These are phyloP conservation scores for Tricholoma furcatifolium DNA, from an alignment of 768 basidiomycete genomes.

Conservation along the genomic window DNA sequence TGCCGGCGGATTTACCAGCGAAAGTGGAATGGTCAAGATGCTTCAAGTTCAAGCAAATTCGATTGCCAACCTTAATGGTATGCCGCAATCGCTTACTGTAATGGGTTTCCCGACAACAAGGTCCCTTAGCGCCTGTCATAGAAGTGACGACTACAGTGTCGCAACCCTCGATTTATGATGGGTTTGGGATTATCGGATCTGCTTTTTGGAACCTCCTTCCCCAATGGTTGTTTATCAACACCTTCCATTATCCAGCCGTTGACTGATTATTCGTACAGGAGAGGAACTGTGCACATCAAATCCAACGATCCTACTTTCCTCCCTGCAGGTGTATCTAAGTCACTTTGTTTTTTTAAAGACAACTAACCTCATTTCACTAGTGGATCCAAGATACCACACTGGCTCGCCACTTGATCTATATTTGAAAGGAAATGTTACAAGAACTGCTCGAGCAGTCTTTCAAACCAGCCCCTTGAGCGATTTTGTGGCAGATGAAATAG, in stretches of 20 bases:
- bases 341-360: too few relatives aligned
- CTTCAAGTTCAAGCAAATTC: constrained; percentile 11
- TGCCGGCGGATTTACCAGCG: constrained; percentile 13
- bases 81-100: too few relatives aligned
- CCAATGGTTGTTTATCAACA: constrained; percentile 6
- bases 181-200: background rate
- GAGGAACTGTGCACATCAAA: constrained; percentile 8
- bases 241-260: background rate
- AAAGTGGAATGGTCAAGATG: constrained; percentile 8
- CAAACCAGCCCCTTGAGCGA: constrained; percentile 7
- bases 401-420: constrained; percentile 3
- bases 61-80: constrained; percentile 10
- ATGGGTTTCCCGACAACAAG: too few relatives aligned
- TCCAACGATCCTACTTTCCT: constrained; percentile 12
- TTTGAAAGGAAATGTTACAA: constrained; percentile 11
- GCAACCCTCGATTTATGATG: background rate
- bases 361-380: background rate
- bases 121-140: constrained; percentile 11
- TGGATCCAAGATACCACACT: constrained; percentile 9
- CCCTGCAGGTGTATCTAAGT: constrained; percentile 5
- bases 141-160: constrained; percentile 2
- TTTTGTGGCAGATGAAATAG: background rate
- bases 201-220: constrained; percentile 13
- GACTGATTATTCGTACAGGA: background rate
- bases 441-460: constrained; percentile 7